phyloP scores from a whole-genome alignment of 495 filamentous ascomycete genomes.

The Aspergillus leporis region DNA sequence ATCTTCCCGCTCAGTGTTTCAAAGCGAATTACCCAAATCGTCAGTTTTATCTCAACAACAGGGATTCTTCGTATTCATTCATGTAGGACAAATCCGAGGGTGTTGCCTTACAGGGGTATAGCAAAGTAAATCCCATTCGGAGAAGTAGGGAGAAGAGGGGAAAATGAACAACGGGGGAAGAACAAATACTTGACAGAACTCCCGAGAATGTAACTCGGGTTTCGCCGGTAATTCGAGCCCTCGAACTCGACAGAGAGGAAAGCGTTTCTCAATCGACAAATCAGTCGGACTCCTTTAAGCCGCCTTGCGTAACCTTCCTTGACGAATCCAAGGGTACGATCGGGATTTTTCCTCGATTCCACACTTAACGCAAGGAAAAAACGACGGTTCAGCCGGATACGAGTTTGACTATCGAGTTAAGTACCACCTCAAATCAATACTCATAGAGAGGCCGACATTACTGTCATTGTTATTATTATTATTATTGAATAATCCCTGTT shows the following conservation, averaged over 20 bases:
- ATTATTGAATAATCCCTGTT: background rate
- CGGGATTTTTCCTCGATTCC: background rate
- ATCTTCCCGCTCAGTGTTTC: background rate
- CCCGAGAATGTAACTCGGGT: background rate
- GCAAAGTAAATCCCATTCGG: too few species aligned
- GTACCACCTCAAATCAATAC: background rate
- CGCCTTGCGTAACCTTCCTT: constrained; percentile 14
- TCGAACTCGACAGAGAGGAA: background rate
- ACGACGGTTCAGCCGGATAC: constrained; percentile 7
- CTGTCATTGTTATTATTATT: too few species aligned
- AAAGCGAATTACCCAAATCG: background rate
- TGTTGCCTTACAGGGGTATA: background rate
- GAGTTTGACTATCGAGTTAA: background rate
- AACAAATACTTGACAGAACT: background rate
- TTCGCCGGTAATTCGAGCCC: background rate
- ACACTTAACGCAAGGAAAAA: background rate
- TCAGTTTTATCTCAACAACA: background rate
- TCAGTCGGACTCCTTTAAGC: constrained; percentile 12
- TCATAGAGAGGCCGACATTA: background rate
- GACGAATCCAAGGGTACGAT: background rate
- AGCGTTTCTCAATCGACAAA: constrained; percentile 5
- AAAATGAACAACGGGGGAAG: too few species aligned
- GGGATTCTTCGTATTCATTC: background rate
- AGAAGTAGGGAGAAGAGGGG: too few species aligned
- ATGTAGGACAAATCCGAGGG: background rate